Percentiles rank a stretch among this genome's conserved stretches.
These are phyloP conservation scores for Castanea sativa DNA, from an alignment of 306 rosid species.

Conservation along the genomic window DNA sequence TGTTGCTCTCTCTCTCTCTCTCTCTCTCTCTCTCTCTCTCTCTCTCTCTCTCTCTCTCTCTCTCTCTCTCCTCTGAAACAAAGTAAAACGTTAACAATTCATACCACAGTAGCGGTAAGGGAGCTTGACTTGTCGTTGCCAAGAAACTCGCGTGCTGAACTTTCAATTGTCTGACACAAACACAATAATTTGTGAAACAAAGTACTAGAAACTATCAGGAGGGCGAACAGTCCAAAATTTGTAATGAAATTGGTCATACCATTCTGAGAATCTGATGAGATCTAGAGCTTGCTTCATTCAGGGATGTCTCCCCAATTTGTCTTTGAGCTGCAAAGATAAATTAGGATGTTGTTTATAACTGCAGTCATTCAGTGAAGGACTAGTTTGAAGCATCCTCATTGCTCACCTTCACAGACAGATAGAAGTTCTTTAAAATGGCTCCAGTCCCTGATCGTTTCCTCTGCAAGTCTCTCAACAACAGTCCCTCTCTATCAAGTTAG, in stretches of 20 bases:
- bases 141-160: constrained; percentile 81
- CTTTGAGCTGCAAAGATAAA: constrained; percentile 70
- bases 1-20: neutral
- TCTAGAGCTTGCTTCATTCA: constrained; percentile 98
- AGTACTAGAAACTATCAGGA: constrained; percentile 12
- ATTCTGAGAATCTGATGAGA: constrained; percentile 98
- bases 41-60: neutral
- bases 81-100: neutral
- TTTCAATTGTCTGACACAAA: constrained; percentile 75
- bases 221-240: constrained; percentile 1
- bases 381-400: constrained; percentile 41
- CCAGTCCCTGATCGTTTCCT: constrained; percentile 85
- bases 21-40: constrained; percentile 2
- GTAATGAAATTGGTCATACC: constrained; percentile 40
- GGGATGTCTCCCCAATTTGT: constrained; percentile 94
- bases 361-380: constrained; percentile 21
- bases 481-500: constrained; percentile 81
- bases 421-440: constrained; percentile 77
- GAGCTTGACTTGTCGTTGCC: constrained; percentile 96
- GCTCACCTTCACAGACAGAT: constrained; percentile 81
- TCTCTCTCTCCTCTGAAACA: neutral
- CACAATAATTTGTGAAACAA: constrained; percentile 22
- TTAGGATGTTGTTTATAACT: constrained; percentile 12
- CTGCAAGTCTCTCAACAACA: constrained; percentile 81
- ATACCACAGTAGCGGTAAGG: constrained; percentile 92